phyloP scores from a whole-genome alignment of 306 rosid species.

The Cicer cuneatum region DNA sequence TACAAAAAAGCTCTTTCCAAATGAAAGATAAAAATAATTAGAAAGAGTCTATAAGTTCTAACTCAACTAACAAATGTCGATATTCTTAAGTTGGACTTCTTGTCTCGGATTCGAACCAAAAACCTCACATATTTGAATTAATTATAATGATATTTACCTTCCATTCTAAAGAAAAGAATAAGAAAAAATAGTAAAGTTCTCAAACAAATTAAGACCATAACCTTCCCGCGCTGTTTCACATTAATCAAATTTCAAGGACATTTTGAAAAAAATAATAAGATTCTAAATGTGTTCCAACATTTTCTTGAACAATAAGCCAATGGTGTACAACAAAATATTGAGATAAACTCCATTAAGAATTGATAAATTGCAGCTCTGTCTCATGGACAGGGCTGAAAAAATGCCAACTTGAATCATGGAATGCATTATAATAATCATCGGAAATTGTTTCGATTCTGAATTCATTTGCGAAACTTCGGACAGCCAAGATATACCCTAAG shows the following conservation, averaged over 20 bases:
- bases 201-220: background rate
- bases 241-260: background rate
- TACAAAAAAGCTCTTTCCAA: too few relatives aligned
- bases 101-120: too few relatives aligned
- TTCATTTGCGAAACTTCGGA: conserved; percentile 56
- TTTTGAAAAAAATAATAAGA: background rate
- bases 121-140: too few relatives aligned
- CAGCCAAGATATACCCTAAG: conserved; percentile 54
- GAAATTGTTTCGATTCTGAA: conserved; percentile 60
- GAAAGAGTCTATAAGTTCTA: too few relatives aligned
- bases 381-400: conserved; percentile 61
- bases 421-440: conserved; percentile 76
- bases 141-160: too few relatives aligned
- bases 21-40: too few relatives aligned
- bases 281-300: background rate
- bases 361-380: conserved; percentile 46
- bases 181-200: background rate
- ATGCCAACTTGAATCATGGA: conserved; percentile 94
- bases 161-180: too few relatives aligned
- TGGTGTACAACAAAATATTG: conserved; percentile 2
- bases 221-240: background rate
- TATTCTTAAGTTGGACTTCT: too few relatives aligned
- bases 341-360: conserved; percentile 43
- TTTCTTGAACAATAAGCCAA: background rate
- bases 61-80: too few relatives aligned